A percentile compares a stretch with the other conserved stretches of the same genome.
Evolutionary conservation across 176 grass and related monocot species (phyloP).

Genomic region (Zoysia japonica): DNA sequence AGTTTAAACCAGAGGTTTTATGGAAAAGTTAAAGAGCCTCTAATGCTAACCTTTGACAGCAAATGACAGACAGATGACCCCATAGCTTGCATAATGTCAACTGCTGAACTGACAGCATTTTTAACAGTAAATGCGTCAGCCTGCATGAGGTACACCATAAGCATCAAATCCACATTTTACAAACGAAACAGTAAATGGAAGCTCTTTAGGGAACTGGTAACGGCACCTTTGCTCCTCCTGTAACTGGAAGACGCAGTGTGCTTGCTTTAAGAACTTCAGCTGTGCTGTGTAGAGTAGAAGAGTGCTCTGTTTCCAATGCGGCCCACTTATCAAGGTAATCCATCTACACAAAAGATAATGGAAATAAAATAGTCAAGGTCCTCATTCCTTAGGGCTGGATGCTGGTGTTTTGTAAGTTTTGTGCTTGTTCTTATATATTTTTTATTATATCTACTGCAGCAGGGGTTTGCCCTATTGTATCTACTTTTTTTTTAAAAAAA

Average conservation of each 20-base stretch:
- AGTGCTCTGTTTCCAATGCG: slow-evolving; percentile 62
- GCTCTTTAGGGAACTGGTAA: not conserved
- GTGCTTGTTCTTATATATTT: no score
- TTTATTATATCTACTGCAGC: no score
- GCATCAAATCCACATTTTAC: slow-evolving; percentile 33
- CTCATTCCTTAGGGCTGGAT: no score
- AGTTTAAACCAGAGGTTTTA: slow-evolving; percentile 19
- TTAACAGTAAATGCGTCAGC: slow-evolving; percentile 78
- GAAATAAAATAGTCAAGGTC: slow-evolving; percentile 11
- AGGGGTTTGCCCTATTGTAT: no score
- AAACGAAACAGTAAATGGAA: slow-evolving; percentile 31
- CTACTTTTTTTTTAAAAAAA: no score
- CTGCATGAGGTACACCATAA: slow-evolving; percentile 46
- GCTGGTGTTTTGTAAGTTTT: no score
- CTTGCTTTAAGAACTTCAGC: slow-evolving; percentile 89
- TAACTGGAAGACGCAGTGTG: slow-evolving; percentile 88
- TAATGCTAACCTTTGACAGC: slow-evolving; percentile 73
- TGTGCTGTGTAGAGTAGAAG: slow-evolving; percentile 59
- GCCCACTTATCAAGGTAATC: slow-evolving; percentile 70
- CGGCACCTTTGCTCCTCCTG: slow-evolving; percentile 79
- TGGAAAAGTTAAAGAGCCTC: not conserved
- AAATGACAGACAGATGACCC: slow-evolving; percentile 75
- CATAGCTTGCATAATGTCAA: slow-evolving; percentile 97
- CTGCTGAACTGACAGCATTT: slow-evolving; percentile 91
- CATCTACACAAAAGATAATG: slow-evolving; percentile 61